Base-by-base conservation (phyloP, 441 rosid species). In the Biscutella laevigata region DNA sequence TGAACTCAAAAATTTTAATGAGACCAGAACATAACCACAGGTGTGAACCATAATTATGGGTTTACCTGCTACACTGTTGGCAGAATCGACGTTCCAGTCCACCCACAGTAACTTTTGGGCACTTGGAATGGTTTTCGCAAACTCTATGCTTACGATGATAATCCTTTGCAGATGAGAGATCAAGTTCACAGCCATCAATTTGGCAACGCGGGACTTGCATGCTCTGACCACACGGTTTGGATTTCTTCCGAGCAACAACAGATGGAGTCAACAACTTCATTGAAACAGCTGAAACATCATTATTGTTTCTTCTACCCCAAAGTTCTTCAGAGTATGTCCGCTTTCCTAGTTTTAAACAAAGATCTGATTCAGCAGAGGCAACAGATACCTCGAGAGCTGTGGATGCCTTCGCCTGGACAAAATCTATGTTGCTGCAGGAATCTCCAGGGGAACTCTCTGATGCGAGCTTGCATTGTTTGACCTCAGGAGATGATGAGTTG, bases 61-160 rank as follows among this genome's bases (percentile, higher is more conserved):
- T 12, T 61, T 64, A 79, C 97, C 92, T 76, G 74, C 96, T 85
- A 66, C 96, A 88, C 71, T 88, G 94, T 66, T 88, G 96, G 58
- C 96, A 88, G 62, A 88, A 88, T 0, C 96, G 81, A 54, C 84
- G 89, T 46, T 79, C 82, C 22, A 81, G 29, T 59, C 94, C 94
- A 22, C 56, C 49, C 19, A 83, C 96, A 37, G 64, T 41, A 2
- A 80, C 96, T 55, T 48, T 80, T 4, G 89, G 82, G 57, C 86
- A 79, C 69, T 83, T 88, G 0, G 96, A 73, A 63, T 88, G 96
- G 63, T 62, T 64, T 60, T 79, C 92, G 47, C 95, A 83, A 25
- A 85, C 88, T 64, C 80, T 83, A 58, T 88, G 89, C 66, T 87
- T 77, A 61, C 77, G 67, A 57, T 88, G 88, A 64, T 88, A 88